Percentiles rank a stretch among this genome's conserved stretches.
phyloP scores from a whole-genome alignment of 73 alveolate genomes.

The Tetrahymena elliotti region DNA sequence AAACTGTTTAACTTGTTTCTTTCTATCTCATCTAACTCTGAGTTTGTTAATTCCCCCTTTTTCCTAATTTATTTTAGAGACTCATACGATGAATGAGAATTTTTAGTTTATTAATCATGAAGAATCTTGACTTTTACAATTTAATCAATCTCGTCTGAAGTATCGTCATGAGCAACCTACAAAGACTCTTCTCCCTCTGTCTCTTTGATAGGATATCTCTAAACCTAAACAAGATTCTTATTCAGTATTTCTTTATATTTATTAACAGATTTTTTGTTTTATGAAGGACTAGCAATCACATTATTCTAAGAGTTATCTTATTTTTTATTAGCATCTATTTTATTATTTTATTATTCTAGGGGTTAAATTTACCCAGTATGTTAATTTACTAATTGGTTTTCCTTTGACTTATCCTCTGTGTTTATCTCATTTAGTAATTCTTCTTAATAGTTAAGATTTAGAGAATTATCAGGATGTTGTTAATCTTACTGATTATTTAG shows the following conservation, averaged over 20 bases:
- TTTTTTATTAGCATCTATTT: not conserved
- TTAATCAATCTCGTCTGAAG: not conserved
- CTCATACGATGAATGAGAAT: not conserved
- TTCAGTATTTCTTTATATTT: not conserved
- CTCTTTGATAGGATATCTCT: not conserved
- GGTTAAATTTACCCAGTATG: not conserved
- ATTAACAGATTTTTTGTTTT: not conserved
- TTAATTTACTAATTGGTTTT: not conserved
- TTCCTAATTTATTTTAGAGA: not conserved
- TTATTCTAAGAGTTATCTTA: not conserved
- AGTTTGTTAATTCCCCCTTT: not conserved
- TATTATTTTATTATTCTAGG: not conserved
- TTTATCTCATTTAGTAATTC: not conserved
- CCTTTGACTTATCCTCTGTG: not conserved
- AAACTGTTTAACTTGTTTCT: not conserved
- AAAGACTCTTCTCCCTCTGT: not conserved
- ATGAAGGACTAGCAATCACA: not conserved
- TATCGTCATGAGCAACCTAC: not conserved
- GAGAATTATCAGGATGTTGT: not conserved
- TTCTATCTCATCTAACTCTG: not conserved
- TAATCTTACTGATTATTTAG: not conserved
- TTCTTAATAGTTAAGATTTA: not conserved
- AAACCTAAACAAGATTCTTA: not conserved
- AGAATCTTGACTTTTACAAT: not conserved
- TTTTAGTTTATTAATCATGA: not conserved